Evolutionary conservation across 805 yeast genomes (phyloP).

Genomic region (Wickerhamiella spandovensis): DNA sequence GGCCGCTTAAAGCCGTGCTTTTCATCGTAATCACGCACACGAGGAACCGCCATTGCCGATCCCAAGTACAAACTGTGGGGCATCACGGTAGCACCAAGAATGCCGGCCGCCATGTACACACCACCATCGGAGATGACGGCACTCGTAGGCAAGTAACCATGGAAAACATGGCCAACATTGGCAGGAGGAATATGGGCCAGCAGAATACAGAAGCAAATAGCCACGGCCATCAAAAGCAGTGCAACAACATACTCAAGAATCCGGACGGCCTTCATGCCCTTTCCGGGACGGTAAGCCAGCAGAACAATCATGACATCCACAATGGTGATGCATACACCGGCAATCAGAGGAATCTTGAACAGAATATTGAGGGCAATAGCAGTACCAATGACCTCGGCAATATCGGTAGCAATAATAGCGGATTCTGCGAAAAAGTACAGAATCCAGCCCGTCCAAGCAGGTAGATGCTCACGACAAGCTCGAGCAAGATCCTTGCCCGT

Average conservation of each 20-base stretch:
- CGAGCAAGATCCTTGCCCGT: conserved; percentile 89
- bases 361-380: conserved; percentile 84
- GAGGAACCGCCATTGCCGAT: conserved; percentile 75
- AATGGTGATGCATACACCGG: conserved; percentile 76
- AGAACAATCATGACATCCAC: conserved; percentile 76
- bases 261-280: conserved; percentile 64
- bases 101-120: conserved; percentile 66
- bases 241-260: conserved; percentile 75
- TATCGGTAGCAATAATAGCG: conserved; percentile 89
- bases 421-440: conserved; percentile 72
- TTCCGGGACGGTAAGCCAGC: conserved; percentile 77
- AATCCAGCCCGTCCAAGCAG: conserved; percentile 34
- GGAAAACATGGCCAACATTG: conserved; percentile 45
- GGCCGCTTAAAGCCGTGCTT: conserved; percentile 37
- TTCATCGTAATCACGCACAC: conserved; percentile 66
- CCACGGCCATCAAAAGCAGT: conserved; percentile 63
- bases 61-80: conserved; percentile 86
- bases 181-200: conserved; percentile 49
- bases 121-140: conserved; percentile 48
- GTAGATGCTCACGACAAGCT: conserved; percentile 65
- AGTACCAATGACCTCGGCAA: conserved; percentile 97
- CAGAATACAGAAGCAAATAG: conserved; percentile 71
- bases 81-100: conserved; percentile 90
- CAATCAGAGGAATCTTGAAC: conserved; percentile 61
- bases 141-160: conserved; percentile 50